A percentile compares a stretch with the other conserved stretches of the same genome.
phyloP scores from a whole-genome alignment of 495 filamentous ascomycete genomes.

The Pyrenula massariospora region DNA sequence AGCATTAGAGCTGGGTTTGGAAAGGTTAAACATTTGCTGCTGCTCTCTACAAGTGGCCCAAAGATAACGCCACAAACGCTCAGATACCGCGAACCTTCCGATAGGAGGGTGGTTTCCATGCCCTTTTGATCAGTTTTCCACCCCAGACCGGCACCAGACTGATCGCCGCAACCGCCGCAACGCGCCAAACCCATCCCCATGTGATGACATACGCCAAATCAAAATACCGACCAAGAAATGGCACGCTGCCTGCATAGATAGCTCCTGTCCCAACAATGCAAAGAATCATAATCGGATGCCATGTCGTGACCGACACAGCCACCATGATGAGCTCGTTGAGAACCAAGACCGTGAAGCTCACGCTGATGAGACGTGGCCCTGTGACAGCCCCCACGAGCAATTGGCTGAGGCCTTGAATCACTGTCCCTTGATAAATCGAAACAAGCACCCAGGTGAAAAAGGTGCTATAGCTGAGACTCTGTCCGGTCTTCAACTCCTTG shows the following conservation, averaged over 20 bases:
- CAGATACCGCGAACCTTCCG: constrained; percentile 74
- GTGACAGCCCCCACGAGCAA: constrained; percentile 65
- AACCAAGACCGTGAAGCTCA: constrained; percentile 85
- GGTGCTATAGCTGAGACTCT: constrained; percentile 76
- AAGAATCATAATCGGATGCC: constrained; percentile 90
- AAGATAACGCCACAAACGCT: neutral
- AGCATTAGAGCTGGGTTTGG: no score
- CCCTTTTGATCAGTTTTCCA: constrained; percentile 70
- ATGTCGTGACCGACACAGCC: constrained; percentile 88
- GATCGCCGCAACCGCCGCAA: constrained; percentile 64
- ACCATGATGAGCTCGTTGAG: constrained; percentile 97
- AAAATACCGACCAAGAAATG: constrained; percentile 83
- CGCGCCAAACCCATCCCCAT: constrained; percentile 79
- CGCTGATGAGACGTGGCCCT: constrained; percentile 65
- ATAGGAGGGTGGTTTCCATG: constrained; percentile 85
- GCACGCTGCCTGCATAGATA: constrained; percentile 70
- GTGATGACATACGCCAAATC: constrained; percentile 71
- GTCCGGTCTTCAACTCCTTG: constrained; percentile 80
- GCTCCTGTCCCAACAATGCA: constrained; percentile 69
- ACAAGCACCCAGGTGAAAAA: constrained; percentile 98
- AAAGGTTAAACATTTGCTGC: no score
- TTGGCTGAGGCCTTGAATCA: constrained; percentile 89
- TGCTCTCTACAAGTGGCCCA: neutral
- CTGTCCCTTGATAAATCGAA: constrained; percentile 84
- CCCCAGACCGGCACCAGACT: constrained; percentile 77